These are phyloP conservation scores for Neospermospora avenae DNA, from an alignment of 2,329 filamentous ascomycete genomes.

Conservation along the genomic window DNA sequence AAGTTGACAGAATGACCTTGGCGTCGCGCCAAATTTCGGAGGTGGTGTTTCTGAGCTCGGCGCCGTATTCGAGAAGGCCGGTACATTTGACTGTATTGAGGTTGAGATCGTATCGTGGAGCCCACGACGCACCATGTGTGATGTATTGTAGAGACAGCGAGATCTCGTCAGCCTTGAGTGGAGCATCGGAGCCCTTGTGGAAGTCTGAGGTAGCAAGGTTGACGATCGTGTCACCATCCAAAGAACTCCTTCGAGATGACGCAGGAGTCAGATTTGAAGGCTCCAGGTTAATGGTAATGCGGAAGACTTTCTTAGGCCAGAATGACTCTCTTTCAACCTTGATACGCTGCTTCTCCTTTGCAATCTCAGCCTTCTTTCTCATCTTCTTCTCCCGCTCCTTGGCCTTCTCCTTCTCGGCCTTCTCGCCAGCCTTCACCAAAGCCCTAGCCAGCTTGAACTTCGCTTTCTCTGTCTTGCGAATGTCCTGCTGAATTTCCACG, in stretches of 20 bases:
- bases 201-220: conserved; percentile 41
- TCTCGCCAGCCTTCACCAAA: conserved; percentile 35
- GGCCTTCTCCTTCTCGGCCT: conserved; percentile 37
- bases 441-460: conserved; percentile 29
- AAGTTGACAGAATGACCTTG: conserved; percentile 45
- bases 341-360: conserved; percentile 33
- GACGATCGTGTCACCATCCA: conserved; percentile 48
- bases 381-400: conserved; percentile 38
- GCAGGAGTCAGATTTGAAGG: conserved; percentile 47
- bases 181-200: conserved; percentile 20
- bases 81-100: conserved; percentile 37
- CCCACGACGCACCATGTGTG: conserved; percentile 36
- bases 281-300: conserved; percentile 40
- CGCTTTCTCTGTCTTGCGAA: conserved; percentile 37
- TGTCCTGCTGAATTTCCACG: conserved; percentile 36
- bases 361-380: conserved; percentile 27
- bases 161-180: conserved; percentile 23
- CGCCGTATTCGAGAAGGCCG: conserved; percentile 45
- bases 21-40: conserved; percentile 47
- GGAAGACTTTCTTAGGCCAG: conserved; percentile 42
- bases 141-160: conserved; percentile 20
- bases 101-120: conserved; percentile 47
- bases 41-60: conserved; percentile 50
- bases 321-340: conserved; percentile 44
- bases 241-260: conserved; percentile 45